Evolutionary conservation across 1,284 basidiomycete genomes (phyloP), one percentile per base, ranked within the genome.

Genomic region (Papiliotrema fonsecae): DNA sequence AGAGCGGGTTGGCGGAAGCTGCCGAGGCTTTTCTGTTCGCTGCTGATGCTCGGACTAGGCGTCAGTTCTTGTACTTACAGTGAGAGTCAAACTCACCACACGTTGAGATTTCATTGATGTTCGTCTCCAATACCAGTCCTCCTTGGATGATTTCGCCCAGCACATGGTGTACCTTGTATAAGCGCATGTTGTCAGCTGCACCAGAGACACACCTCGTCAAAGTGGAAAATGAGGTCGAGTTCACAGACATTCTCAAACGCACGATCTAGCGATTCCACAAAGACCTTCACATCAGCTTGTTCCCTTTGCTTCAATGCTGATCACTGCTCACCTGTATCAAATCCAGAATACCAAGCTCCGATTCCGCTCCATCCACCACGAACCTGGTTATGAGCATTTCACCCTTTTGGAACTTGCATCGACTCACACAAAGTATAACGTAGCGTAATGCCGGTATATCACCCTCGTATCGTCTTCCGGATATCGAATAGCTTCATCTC

Each of bases 191-290:
- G 36, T 21, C 27, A 19, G 25, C 19, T 26, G 3, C 21, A n/a
- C 21, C 19, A 45, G 13, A 6, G 34, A 64, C 78, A 35, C 54
- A 91, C 93, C 78, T 97, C 89, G 70, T 98, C 94, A 64, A 97
- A 98, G 74, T 97, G 91, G 73, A 98, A 98, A 50, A 98, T 94
- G 24, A 99, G 79, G 70, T 99, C 96, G 39, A 99, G 79, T 74
- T 99, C 96, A 76, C 96, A 98, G 0, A 99, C 96, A 64, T 97
- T 97, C 76, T 97, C 92, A 67, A 98, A 99, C 22, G 89, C 85
- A 39, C 90, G 79, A 70, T 99, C 96, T 25, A 99, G 78, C 1
- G 88, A 86, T 76, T 99, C 96, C 41, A 99, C 96, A 66, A 99
- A 92, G 11, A 98, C 94, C 90, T 83, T 24, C 26, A 42, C 39